phyloP scores from a whole-genome alignment of 208 protist genomes.

The Acanthamoeba quina region DNA sequence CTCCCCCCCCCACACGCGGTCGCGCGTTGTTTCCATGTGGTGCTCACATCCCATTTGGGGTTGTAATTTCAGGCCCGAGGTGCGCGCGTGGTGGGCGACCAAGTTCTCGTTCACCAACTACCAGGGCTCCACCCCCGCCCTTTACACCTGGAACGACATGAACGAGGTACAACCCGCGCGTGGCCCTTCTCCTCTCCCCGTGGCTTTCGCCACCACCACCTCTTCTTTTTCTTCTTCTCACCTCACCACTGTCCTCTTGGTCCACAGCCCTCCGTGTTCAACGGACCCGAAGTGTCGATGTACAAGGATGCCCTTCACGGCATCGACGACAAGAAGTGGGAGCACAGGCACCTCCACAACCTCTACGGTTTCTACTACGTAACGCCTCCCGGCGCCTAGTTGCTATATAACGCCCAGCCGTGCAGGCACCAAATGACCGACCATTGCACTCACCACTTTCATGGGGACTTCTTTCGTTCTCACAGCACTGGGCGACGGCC shows the following conservation, averaged over 20 bases:
- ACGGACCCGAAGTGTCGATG: slow-evolving; percentile 96
- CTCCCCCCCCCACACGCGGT: too few relatives aligned
- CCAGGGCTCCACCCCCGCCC: slow-evolving; percentile 90
- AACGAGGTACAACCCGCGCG: slow-evolving; percentile 90
- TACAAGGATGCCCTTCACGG: slow-evolving; percentile 94
- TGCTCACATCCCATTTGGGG: neutral
- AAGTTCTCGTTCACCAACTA: slow-evolving; percentile 95
- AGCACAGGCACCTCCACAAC: slow-evolving; percentile 98
- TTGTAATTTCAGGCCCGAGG: slow-evolving; percentile 93
- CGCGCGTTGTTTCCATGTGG: neutral
- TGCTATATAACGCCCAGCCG: neutral
- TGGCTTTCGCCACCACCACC: too few relatives aligned
- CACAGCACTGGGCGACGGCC: slow-evolving; percentile 90
- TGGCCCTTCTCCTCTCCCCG: neutral
- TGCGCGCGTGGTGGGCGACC: slow-evolving; percentile 95
- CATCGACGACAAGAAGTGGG: slow-evolving; percentile 78
- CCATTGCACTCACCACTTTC: too few relatives aligned
- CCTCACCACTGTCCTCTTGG: neutral
- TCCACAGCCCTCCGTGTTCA: slow-evolving; percentile 96
- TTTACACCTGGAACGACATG: slow-evolving; percentile 99
- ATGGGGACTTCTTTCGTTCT: neutral
- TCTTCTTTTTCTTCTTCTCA: too few relatives aligned
- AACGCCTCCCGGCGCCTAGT: neutral
- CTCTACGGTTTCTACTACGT: slow-evolving; percentile 95
- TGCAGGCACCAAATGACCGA: neutral